These are phyloP conservation scores for Oryza brachyantha DNA, from an alignment of 176 grass and related monocot species.

Conservation along the genomic window DNA sequence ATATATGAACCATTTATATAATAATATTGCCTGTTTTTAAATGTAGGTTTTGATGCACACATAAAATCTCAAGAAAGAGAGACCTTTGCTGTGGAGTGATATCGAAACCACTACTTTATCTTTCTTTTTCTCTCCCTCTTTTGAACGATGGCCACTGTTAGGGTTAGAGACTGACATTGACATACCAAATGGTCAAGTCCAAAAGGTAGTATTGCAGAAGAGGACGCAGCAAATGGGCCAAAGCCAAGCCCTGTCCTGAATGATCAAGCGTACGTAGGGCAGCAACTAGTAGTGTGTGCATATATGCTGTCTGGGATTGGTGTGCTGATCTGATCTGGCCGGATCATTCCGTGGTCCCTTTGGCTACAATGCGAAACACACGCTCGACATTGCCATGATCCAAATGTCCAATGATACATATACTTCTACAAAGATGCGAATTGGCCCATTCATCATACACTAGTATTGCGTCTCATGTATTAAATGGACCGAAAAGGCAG, in stretches of 20 bases:
- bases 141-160: neutral
- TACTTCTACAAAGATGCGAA: too few species aligned
- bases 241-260: neutral
- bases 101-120: too few species aligned
- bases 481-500: neutral
- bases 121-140: too few species aligned
- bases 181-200: neutral
- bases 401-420: neutral
- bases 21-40: neutral
- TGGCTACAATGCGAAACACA: neutral
- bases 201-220: neutral
- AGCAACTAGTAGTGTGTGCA: too few species aligned
- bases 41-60: too few species aligned
- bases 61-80: too few species aligned
- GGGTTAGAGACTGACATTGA: neutral
- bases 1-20: neutral
- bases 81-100: too few species aligned
- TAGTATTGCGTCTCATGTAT: neutral
- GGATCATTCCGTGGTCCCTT: constrained; percentile 9
- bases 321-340: neutral
- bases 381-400: neutral
- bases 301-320: neutral
- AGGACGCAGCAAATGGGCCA: neutral
- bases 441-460: neutral
- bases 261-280: neutral